These are phyloP conservation scores for Henckelia pumila DNA, from an alignment of 257 asterid species.

Conservation along the genomic window DNA sequence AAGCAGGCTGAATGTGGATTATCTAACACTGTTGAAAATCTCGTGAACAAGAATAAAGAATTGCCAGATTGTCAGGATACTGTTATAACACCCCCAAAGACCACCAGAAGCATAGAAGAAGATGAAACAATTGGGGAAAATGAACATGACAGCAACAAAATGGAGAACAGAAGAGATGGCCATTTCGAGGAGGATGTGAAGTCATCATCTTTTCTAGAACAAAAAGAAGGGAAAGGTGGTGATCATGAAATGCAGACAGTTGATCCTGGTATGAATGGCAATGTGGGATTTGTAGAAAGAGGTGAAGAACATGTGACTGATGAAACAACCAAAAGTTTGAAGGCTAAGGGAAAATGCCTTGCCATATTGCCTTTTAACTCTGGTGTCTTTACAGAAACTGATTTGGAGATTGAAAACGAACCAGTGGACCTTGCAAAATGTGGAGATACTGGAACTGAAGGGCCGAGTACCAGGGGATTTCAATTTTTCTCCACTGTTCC, in stretches of 20 bases:
- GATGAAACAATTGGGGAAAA: conserved; percentile 34
- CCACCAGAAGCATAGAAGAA: conserved; percentile 33
- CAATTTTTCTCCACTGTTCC: conserved; percentile 79
- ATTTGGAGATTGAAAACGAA: conserved; percentile 46
- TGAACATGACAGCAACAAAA: conserved; percentile 34
- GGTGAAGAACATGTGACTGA: conserved; percentile 40
- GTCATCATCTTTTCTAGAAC: conserved; percentile 39
- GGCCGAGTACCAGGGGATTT: conserved; percentile 71
- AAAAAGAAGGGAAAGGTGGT: conserved; percentile 35
- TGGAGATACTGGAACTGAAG: conserved; percentile 59
- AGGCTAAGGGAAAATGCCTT: conserved; percentile 74
- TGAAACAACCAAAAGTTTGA: conserved; percentile 38
- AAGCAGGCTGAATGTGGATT: conserved; percentile 38
- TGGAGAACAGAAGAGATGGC: conserved; percentile 33
- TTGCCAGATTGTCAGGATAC: conserved; percentile 39
- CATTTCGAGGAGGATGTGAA: conserved; percentile 47
- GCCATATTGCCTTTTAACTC: conserved; percentile 39
- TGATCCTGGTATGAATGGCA: conserved; percentile 30
- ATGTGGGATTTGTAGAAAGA: conserved; percentile 36
- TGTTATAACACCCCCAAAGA: conserved; percentile 18
- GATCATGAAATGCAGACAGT: conserved; percentile 43
- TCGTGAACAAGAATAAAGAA: conserved; percentile 31
- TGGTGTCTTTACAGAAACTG: conserved; percentile 32
- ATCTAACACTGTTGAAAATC: conserved; percentile 38
- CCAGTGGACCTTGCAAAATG: conserved; percentile 33